Conservation (phyloP, 75 land plant species). For the Picea glauca region DNA sequence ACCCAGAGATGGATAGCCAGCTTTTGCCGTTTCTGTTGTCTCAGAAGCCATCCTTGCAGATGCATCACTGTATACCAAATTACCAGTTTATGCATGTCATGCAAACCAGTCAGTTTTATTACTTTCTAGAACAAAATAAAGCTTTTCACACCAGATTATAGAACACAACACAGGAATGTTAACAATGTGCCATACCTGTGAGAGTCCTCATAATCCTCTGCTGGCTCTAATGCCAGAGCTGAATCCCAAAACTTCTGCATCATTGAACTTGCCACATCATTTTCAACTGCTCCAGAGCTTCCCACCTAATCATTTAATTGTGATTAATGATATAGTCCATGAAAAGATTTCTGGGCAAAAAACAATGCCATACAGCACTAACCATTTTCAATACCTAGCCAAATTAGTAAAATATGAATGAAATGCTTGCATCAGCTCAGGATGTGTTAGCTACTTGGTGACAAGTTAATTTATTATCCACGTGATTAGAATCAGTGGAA, state of each 20-base stretch:
- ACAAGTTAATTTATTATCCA: not conserved
- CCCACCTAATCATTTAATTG: conserved; percentile 39
- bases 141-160: not conserved
- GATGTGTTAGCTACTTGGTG: not conserved
- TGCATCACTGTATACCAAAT: conserved; percentile 41
- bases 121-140: not conserved
- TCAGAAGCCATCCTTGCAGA: conserved; percentile 53
- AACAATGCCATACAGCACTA: not conserved
- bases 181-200: conserved; percentile 35
- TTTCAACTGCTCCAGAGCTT: conserved; percentile 32
- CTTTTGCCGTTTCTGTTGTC: conserved; percentile 35
- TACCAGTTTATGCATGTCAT: not conserved
- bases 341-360: not conserved
- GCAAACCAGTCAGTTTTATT: not conserved
- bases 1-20: conserved; percentile 26
- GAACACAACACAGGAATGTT: not conserved
- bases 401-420: not conserved
- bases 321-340: not conserved
- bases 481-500: not conserved
- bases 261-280: conserved; percentile 51
- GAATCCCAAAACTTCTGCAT: conserved; percentile 93
- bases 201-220: conserved; percentile 52
- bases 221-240: conserved; percentile 44
- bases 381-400: not conserved
- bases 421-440: not conserved